Evolutionary conservation across 2,329 filamentous ascomycete species (phyloP).

Genomic region (Paecilomyces formosus): DNA sequence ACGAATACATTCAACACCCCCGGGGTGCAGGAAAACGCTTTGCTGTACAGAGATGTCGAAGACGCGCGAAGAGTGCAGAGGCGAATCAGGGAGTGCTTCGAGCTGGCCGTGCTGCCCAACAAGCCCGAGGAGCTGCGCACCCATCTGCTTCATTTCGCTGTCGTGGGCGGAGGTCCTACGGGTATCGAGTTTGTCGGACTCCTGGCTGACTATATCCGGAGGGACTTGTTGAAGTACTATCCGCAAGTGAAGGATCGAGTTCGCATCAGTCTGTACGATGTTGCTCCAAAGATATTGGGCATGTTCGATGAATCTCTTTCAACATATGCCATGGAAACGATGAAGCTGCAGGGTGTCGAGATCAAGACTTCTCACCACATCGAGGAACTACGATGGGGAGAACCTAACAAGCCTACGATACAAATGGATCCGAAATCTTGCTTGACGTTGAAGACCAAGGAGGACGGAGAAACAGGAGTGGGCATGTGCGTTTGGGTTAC

Average conservation of each 20-base stretch:
- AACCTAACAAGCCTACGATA: slow-evolving; percentile 24
- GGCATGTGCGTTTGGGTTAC: slow-evolving; percentile 57
- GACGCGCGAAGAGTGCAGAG: slow-evolving; percentile 53
- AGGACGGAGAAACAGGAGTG: slow-evolving; percentile 51
- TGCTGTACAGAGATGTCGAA: slow-evolving; percentile 70
- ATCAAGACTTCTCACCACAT: slow-evolving; percentile 49
- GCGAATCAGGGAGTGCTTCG: slow-evolving; percentile 44
- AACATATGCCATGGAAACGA: slow-evolving; percentile 43
- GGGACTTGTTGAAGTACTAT: slow-evolving; percentile 43
- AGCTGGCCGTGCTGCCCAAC: slow-evolving; percentile 44
- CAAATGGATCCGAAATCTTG: slow-evolving; percentile 21
- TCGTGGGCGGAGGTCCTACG: slow-evolving; percentile 46
- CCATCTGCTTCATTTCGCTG: slow-evolving; percentile 45
- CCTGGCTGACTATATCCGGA: slow-evolving; percentile 44
- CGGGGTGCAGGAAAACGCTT: slow-evolving; percentile 69
- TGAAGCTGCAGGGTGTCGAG: slow-evolving; percentile 41
- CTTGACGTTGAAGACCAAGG: slow-evolving; percentile 46
- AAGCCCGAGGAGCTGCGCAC: slow-evolving; percentile 40
- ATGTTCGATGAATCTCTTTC: slow-evolving; percentile 48
- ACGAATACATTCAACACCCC: slow-evolving; percentile 74
- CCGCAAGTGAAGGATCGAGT: slow-evolving; percentile 40
- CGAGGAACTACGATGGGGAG: slow-evolving; percentile 38
- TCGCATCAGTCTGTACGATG: slow-evolving; percentile 48
- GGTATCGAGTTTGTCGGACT: slow-evolving; percentile 44
- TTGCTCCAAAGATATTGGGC: slow-evolving; percentile 44